These are phyloP conservation scores for Dictyostelium firmibasis DNA, from an alignment of 78 protist genomes.

Conservation along the genomic window DNA sequence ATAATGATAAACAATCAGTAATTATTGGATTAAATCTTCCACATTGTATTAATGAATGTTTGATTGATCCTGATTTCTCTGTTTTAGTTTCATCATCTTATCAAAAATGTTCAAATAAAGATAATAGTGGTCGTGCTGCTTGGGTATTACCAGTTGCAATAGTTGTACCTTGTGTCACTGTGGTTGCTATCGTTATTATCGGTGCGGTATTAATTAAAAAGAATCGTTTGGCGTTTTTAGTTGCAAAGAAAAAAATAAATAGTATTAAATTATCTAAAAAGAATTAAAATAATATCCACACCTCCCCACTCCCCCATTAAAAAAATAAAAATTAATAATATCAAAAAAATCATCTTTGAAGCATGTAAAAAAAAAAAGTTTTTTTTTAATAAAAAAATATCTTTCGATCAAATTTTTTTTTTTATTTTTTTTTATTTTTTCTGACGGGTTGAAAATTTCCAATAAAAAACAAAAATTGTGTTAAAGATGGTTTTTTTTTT, in stretches of 20 bases:
- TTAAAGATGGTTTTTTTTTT: too few species aligned
- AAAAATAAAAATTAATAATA: too few species aligned
- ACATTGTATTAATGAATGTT: not conserved
- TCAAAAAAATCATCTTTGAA: too few species aligned
- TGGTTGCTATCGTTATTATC: not conserved
- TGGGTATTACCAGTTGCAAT: conserved; percentile 5
- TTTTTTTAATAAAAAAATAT: too few species aligned
- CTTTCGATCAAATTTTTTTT: too few species aligned
- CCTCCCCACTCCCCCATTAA: too few species aligned
- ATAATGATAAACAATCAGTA: not conserved
- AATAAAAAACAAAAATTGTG: too few species aligned
- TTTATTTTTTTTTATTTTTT: too few species aligned
- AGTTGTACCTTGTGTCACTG: not conserved
- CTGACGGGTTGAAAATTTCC: too few species aligned
- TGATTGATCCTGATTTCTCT: conserved; percentile 35
- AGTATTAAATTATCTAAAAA: not conserved
- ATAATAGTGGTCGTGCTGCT: not conserved
- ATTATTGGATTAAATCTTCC: conserved; percentile 23
- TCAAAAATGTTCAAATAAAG: not conserved
- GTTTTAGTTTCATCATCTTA: not conserved
- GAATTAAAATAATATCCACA: too few species aligned
- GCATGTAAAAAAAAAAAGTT: too few species aligned
- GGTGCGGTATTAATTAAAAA: not conserved
- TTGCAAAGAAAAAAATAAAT: not conserved
- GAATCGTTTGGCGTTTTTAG: not conserved